These are phyloP conservation scores for Calonectria montana DNA, from an alignment of 2,329 filamentous ascomycete species.

Conservation along the genomic window DNA sequence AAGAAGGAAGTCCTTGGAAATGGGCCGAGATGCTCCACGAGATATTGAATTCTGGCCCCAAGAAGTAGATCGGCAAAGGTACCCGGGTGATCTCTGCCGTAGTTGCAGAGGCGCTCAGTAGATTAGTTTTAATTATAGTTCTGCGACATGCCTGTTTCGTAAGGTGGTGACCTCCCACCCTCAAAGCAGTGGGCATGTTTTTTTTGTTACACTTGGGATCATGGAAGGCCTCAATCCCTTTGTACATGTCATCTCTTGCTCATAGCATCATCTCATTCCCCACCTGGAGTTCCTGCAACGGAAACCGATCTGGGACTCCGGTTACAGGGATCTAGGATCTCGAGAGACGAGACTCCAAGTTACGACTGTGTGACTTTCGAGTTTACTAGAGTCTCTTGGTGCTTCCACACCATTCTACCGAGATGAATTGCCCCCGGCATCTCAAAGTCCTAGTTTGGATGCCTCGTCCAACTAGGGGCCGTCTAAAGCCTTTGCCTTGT, in stretches of 20 bases:
- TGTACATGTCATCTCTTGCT: background rate
- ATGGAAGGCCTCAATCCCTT: background rate
- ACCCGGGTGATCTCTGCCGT: background rate
- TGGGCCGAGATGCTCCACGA: conserved; percentile 68
- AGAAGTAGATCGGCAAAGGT: background rate
- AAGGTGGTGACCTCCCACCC: background rate
- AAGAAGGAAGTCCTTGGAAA: conserved; percentile 69
- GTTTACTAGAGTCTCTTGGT: background rate
- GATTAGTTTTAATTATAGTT: conserved; percentile 1
- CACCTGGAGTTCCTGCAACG: background rate
- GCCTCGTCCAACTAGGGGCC: background rate
- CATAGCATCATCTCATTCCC: background rate
- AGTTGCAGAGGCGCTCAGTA: background rate
- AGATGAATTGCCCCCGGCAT: background rate
- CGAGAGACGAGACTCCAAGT: background rate
- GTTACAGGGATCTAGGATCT: background rate
- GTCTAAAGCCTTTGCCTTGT: background rate
- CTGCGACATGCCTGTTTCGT: background rate
- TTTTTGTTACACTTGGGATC: background rate
- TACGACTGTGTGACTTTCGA: background rate
- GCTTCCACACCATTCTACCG: background rate
- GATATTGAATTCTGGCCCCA: conserved; percentile 28
- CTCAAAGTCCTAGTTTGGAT: background rate
- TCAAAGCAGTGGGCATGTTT: background rate
- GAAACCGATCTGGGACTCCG: background rate